phyloP scores from a whole-genome alignment of 2,329 filamentous ascomycete species.

The Xylariales sp. region DNA sequence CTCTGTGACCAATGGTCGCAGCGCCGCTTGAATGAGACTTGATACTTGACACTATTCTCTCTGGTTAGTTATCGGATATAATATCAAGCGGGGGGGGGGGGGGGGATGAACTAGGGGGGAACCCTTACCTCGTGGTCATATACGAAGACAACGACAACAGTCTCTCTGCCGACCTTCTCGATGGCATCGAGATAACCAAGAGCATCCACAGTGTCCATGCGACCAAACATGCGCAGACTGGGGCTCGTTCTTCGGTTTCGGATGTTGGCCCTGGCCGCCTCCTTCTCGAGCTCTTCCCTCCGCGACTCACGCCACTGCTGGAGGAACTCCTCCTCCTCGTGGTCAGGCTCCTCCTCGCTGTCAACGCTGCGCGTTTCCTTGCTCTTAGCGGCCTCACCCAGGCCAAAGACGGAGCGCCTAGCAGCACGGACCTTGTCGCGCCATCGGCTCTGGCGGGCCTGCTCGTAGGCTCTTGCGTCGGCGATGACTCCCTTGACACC shows the following conservation, averaged over 20 bases:
- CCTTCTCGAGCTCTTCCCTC: conserved; percentile 69
- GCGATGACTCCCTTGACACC: conserved; percentile 86
- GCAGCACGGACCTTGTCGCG: conserved; percentile 47
- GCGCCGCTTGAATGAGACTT: conserved; percentile 70
- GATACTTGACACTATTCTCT: conserved; percentile 72
- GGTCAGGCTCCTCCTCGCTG: conserved; percentile 43
- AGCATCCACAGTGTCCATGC: conserved; percentile 79
- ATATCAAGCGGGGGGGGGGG: too few relatives aligned
- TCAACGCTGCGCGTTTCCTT: conserved; percentile 29
- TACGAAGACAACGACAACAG: conserved; percentile 87
- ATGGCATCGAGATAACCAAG: conserved; percentile 93
- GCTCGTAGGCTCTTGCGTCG: conserved; percentile 73
- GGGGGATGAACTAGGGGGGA: too few relatives aligned
- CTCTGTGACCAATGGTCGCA: conserved; percentile 68
- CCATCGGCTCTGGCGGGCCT: conserved; percentile 56
- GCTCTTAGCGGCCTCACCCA: conserved; percentile 27
- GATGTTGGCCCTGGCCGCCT: conserved; percentile 48
- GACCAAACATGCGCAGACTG: conserved; percentile 73
- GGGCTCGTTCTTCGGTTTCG: conserved; percentile 69
- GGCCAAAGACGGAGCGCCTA: conserved; percentile 51
- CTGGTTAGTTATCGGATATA: too few relatives aligned
- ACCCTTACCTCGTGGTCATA: conserved; percentile 80
- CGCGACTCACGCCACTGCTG: conserved; percentile 79
- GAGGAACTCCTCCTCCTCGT: conserved; percentile 78
- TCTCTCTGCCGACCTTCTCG: conserved; percentile 79